Base-by-base conservation (phyloP, 2,329 filamentous ascomycete genomes). In the Fusarium siculi region DNA sequence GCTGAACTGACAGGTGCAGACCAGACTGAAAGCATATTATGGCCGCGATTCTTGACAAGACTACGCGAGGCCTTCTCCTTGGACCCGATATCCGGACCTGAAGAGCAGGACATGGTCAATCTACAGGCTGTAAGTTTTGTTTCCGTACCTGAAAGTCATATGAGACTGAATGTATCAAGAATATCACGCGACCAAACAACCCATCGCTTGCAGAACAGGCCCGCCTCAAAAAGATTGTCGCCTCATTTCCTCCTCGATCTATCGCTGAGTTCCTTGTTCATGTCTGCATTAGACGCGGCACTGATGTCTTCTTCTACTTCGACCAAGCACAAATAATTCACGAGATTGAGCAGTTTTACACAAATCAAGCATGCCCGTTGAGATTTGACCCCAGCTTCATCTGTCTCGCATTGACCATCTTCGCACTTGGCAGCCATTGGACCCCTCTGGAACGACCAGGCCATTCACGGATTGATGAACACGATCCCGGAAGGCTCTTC, bases 351-450 rank as follows among this genome's bases (percentile, higher is more conserved):
- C 52, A 46, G 9, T 58, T 62, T 2, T 62, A 62, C 21, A 16
- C 34, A 10, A 44, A 25, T 10, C 21, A n/a, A 12, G 18, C 40
- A 9, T 46, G 39, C 10, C 23, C 32, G 0, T 23, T 62, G 11
- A 37, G 59, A 8, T 58, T 37, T 5, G 59, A 58, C 6, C 52
- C 59, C 6, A 58, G 52, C 1, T 62, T 62, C n/a, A 36, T 62
- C 1, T 62, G 59, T 39, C 59, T 62, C 3, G 21, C 54, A 34
- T 46, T 62, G 21, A 44, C 59, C 0, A 62, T 58, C 6, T 62
- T 62, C 7, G 59, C 59, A n/a, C 59, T 62, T 15, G 59, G 59
- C 3, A 62, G 59, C n/a, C 52, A 62, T 5, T 58, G 52, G 59
- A 46, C 52, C 12, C 40, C 32, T 4, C 14, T 62, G 9, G 59